Base-by-base conservation (phyloP, 805 yeast species). In the Candida ficus region DNA sequence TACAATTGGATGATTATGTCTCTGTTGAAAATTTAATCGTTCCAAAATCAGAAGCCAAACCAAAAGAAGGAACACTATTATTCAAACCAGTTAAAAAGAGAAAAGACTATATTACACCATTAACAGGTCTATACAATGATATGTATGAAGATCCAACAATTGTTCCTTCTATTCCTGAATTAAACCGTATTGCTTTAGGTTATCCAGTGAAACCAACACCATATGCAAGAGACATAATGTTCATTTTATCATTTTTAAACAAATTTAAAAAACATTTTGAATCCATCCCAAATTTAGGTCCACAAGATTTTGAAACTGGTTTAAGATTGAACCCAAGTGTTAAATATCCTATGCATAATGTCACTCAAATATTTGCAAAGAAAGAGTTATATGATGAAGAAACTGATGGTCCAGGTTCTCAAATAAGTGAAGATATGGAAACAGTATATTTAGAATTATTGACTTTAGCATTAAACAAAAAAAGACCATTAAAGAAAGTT, bases 251-350 rank as follows among this genome's bases (percentile, higher is more conserved):
- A 3, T 55, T 56, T 18, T 35, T 45, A 19, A 33, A 47, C 18
- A 53, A 50, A 41, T 56, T 55, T 37, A 50, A 44, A 33, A 17
- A 28, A 4, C 21, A 42, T 9, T 54, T 56, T 28, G 16, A 17
- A 2, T 49, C 42, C 13, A 22, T 54, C 7, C 48, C 45, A 4
- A 51, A 49, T 32, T 28, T 56, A 23, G 53, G 53, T 1, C 56
- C 57, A 9, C 58, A 52, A 29, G 59, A 56, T 37, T 28, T 56
- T n/a, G 56, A 52, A 31, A 39, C 36, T 27, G 61, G 60, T 10
- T 45, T 56, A 20, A 39, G 33, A 11, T 38, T 56, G 8, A 31
- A 31, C 12, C 29, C 42, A 16, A 39, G 45, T 23, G 31, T 35
- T 7, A 37, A 35, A 19, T 48, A 46, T 16, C 37, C 45, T 5